phyloP scores from a whole-genome alignment of 1,284 basidiomycete genomes.

The Psilocybe mexicana region DNA sequence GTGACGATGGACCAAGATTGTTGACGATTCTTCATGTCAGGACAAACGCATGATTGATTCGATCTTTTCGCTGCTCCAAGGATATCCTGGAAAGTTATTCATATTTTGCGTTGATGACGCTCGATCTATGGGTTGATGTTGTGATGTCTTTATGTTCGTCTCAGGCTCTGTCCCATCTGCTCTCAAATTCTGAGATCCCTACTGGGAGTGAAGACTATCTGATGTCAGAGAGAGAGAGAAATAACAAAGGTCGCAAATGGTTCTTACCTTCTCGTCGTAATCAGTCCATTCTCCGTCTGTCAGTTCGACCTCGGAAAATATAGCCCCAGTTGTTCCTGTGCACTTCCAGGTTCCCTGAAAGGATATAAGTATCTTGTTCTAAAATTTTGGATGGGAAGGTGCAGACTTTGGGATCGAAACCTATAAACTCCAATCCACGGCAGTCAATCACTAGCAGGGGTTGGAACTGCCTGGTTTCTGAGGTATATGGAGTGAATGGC shows the following conservation, averaged over 20 bases:
- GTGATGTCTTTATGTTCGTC: background rate
- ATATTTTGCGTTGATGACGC: too few species aligned
- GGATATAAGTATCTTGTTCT: background rate
- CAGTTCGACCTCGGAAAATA: conserved; percentile 66
- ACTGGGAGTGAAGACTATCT: conserved; percentile 63
- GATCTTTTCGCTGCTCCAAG: too few species aligned
- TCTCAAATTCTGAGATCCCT: conserved; percentile 59
- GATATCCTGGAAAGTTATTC: background rate
- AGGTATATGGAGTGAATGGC: conserved; percentile 54
- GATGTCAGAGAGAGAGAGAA: background rate
- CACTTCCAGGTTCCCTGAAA: conserved; percentile 72
- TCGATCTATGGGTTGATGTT: too few species aligned
- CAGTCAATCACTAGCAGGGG: conserved; percentile 72
- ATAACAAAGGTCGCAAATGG: conserved; percentile 7
- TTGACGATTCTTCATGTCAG: too few species aligned
- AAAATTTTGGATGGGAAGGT: conserved; percentile 11
- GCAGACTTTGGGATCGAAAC: conserved; percentile 64
- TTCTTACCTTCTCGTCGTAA: conserved; percentile 75
- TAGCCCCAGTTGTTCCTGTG: conserved; percentile 52
- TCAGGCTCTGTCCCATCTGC: conserved; percentile 62
- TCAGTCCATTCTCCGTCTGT: conserved; percentile 73
- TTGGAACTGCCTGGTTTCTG: conserved; percentile 60
- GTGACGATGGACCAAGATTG: too few species aligned
- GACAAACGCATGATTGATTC: too few species aligned
- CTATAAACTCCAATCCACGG: conserved; percentile 74